These are phyloP conservation scores for Trypanosoma vivax DNA, from an alignment of 208 protist species.

Conservation along the genomic window DNA sequence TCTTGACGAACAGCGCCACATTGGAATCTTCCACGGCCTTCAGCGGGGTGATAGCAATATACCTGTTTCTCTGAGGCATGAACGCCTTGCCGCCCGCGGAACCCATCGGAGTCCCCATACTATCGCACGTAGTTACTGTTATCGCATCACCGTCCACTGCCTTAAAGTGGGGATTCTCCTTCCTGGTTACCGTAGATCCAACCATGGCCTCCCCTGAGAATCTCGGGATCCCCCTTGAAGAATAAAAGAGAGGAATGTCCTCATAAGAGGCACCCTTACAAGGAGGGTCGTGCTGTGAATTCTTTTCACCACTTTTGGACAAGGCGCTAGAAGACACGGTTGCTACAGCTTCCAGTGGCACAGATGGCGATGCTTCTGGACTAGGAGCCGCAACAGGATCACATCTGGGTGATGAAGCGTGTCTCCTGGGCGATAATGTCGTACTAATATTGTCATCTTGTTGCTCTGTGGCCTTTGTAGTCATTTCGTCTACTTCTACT, in stretches of 20 bases:
- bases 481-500: too few species aligned
- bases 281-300: background rate
- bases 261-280: conserved; percentile 29
- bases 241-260: conserved; percentile 87
- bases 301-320: too few species aligned
- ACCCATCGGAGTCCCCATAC: conserved; percentile 9
- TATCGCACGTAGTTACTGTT: conserved; percentile 27
- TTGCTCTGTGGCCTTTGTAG: too few species aligned
- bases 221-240: conserved; percentile 43
- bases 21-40: conserved; percentile 49
- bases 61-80: background rate
- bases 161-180: conserved; percentile 71
- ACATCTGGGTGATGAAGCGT: too few species aligned
- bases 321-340: conserved; percentile 1
- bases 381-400: background rate
- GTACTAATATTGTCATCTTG: too few species aligned
- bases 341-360: background rate
- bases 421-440: too few species aligned
- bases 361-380: background rate
- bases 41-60: conserved; percentile 39
- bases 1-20: conserved; percentile 52
- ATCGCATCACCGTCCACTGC: conserved; percentile 42
- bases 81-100: conserved; percentile 1
- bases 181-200: conserved; percentile 33
- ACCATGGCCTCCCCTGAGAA: conserved; percentile 35